Percentiles rank a stretch among this genome's conserved stretches.
Evolutionary conservation across 192 early-diverging fungal species (phyloP).

Genomic region (Ambispora gerdemannii): DNA sequence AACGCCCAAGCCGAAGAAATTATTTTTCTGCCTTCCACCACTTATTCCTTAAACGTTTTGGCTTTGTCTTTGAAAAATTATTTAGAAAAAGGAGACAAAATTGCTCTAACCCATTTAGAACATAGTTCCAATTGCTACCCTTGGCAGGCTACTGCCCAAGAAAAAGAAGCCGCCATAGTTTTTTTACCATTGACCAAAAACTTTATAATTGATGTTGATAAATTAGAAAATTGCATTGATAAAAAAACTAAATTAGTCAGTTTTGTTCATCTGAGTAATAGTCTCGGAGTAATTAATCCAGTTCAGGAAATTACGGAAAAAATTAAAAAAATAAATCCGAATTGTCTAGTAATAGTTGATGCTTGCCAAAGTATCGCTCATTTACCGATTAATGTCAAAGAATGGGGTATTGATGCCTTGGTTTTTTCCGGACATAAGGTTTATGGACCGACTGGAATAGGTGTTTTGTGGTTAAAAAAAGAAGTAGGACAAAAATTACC

Average conservation of each 20-base stretch:
- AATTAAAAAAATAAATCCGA: constrained; percentile 28
- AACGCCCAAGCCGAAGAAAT: constrained; percentile 19
- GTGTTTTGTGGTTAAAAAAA: constrained; percentile 12
- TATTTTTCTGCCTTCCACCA: constrained; percentile 16
- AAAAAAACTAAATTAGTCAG: constrained; percentile 20
- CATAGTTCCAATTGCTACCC: constrained; percentile 26
- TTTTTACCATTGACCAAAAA: constrained; percentile 5
- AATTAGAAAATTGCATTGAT: constrained; percentile 21
- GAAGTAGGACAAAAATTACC: constrained; percentile 14
- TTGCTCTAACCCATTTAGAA: constrained; percentile 25
- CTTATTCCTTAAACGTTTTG: constrained; percentile 21
- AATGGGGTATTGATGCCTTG: constrained; percentile 14
- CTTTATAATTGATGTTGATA: constrained; percentile 4
- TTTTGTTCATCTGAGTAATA: constrained; percentile 16
- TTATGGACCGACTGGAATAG: constrained; percentile 21
- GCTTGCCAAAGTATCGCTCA: constrained; percentile 20
- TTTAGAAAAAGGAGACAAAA: constrained; percentile 15
- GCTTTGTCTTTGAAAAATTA: constrained; percentile 14
- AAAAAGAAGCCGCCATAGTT: constrained; percentile 3
- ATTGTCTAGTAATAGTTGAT: constrained; percentile 23
- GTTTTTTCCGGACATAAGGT: constrained; percentile 27
- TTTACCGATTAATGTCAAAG: constrained; percentile 24
- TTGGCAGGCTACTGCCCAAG: constrained; percentile 14
- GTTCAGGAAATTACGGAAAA: constrained; percentile 18
- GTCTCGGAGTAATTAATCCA: constrained; percentile 20